A percentile compares a stretch with the other conserved stretches of the same genome.
These are phyloP conservation scores for Nitzschia sp. DNA, from an alignment of 108 stramenopile species.

Conservation along the genomic window DNA sequence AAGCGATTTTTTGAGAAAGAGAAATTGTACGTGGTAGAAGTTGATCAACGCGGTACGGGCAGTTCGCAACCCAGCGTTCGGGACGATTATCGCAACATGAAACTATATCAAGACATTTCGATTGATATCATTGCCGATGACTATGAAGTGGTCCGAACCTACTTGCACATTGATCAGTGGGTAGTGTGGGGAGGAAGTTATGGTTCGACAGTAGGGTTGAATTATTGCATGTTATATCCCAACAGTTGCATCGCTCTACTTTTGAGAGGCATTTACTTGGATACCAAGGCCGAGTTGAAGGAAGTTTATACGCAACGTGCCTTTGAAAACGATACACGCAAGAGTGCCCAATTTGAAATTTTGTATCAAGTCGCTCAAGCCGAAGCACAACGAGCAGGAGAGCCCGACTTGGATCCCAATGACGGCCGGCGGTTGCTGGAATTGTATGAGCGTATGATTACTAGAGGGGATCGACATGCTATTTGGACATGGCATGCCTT, in stretches of 20 bases:
- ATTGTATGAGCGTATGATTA: conserved; percentile 40
- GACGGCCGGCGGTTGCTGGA: conserved; percentile 24
- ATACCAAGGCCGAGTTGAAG: conserved; percentile 28
- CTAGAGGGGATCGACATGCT: conserved; percentile 29
- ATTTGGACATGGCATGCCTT: conserved; percentile 41
- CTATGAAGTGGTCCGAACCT: conserved; percentile 49
- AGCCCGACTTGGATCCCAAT: conserved; percentile 18
- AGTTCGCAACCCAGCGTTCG: conserved; percentile 43
- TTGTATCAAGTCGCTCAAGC: conserved; percentile 25
- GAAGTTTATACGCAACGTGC: conserved; percentile 33
- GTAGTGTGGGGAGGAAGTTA: conserved; percentile 63
- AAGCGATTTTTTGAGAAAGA: conserved; percentile 35
- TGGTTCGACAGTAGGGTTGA: conserved; percentile 50
- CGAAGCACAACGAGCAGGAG: neutral
- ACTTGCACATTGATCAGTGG: conserved; percentile 58
- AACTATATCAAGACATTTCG: conserved; percentile 39
- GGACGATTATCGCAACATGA: conserved; percentile 38
- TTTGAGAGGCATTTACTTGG: conserved; percentile 62
- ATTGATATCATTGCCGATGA: conserved; percentile 46
- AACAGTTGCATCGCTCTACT: conserved; percentile 45
- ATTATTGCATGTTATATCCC: conserved; percentile 51
- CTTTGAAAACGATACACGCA: conserved; percentile 19
- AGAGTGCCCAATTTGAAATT: conserved; percentile 22
- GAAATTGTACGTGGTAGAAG: conserved; percentile 42
- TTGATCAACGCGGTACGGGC: conserved; percentile 51